phyloP scores from a whole-genome alignment of 1,139 yeast genomes.

The Blastobotrys persicus region DNA sequence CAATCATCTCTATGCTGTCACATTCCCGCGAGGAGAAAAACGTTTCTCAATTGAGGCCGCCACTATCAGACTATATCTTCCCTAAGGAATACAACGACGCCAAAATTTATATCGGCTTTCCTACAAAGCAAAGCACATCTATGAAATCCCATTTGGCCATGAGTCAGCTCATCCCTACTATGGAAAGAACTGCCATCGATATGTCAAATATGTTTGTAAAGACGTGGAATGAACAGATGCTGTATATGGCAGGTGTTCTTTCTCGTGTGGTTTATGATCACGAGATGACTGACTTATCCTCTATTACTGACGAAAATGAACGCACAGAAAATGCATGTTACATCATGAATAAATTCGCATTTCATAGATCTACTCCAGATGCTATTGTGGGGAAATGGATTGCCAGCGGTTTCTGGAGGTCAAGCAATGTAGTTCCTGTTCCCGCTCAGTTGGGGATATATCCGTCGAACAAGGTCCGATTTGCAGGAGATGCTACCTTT shows the following conservation, averaged over 20 bases:
- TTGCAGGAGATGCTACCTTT: conserved; percentile 33
- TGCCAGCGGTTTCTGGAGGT: conserved; percentile 39
- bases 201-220: conserved; percentile 43
- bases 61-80: conserved; percentile 38
- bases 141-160: conserved; percentile 40
- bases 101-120: conserved; percentile 43
- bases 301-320: conserved; percentile 12
- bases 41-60: conserved; percentile 35
- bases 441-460: conserved; percentile 38
- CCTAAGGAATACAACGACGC: conserved; percentile 40
- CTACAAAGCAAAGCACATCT: conserved; percentile 44
- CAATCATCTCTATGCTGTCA: conserved; percentile 37
- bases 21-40: conserved; percentile 32
- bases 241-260: conserved; percentile 40
- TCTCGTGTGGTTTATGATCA: conserved; percentile 39
- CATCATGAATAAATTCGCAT: conserved; percentile 35
- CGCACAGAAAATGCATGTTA: conserved; percentile 27
- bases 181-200: conserved; percentile 45
- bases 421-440: conserved; percentile 29
- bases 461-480: conserved; percentile 34
- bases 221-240: conserved; percentile 43
- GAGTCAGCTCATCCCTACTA: conserved; percentile 43
- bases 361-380: conserved; percentile 40
- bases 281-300: conserved; percentile 31
- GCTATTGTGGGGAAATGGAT: conserved; percentile 36